Base-by-base conservation (phyloP, 2,329 filamentous ascomycete genomes). In the Botryosphaeria dothidea region DNA sequence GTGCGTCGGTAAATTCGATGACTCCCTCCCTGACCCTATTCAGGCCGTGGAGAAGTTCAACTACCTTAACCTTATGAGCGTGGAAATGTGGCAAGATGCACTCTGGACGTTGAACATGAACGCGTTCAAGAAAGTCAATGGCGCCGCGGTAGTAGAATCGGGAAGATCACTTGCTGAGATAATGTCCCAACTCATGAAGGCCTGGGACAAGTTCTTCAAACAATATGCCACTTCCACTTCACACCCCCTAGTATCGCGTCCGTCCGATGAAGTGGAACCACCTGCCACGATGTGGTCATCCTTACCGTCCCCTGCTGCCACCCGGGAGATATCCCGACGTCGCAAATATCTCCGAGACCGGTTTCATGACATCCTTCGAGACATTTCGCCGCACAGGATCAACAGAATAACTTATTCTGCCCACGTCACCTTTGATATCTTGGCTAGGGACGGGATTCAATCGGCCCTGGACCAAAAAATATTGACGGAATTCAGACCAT, bases 361-460 rank as follows among this genome's bases (percentile, higher is more conserved):
- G 17, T n/a, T 60, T 19, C 13, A n/a, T 9, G 8, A 23, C 13
- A 31, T 60, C 27, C 9, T 60, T 23, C 41, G 25, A 2, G 13
- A 29, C 2, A 46, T 60, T 3, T 25, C 27, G 1, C 4, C n/a
- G 4, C 7, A 60, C 3, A 19, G 7, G 6, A 2, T 5, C 23
- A 43, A 19, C 27, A 45, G 41, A 15, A 60, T 60, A 8, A 21
- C 56, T 11, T 60, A 60, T n/a, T 73, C 73, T 46, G 75, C 75
- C 4, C 64, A 75, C 1, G 70, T 71, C 29, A 61, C 76, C 1
- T 77, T 74, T 66, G 72, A 69, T 13, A 61, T 74, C 13, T 73
- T 75, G 13, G 69, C 71, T 38, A 66, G 65, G 7, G 57, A 65
- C 6, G 64, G 57, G 5, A 25, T 58, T 15, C 66, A 68, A 19